Evolutionary conservation across 768 basidiomycete species (phyloP).

Genomic region (Crassisporium funariophilum): DNA sequence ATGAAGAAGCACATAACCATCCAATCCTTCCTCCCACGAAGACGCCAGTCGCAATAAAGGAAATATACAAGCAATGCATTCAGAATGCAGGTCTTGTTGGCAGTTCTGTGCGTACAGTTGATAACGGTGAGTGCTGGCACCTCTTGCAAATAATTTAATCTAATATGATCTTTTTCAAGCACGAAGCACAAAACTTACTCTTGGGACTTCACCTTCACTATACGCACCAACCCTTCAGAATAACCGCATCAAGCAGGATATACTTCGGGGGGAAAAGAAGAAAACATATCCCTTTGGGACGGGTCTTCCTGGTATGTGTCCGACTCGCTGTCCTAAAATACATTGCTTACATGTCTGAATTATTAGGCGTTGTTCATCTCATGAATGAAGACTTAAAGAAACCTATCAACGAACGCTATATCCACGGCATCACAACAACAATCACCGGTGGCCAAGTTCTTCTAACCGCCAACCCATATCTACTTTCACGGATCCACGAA

Average conservation of each 20-base stretch:
- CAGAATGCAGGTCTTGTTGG: slow-evolving; percentile 8
- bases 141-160: too few relatives aligned
- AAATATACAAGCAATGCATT: slow-evolving; percentile 8
- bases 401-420: slow-evolving; percentile 23
- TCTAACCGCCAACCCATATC: slow-evolving; percentile 17
- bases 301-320: neutral
- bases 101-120: slow-evolving; percentile 14
- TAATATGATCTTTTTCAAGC: too few relatives aligned
- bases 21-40: slow-evolving; percentile 18
- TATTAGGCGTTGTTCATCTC: slow-evolving; percentile 10
- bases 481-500: slow-evolving; percentile 16
- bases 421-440: slow-evolving; percentile 11
- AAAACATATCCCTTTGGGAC: neutral
- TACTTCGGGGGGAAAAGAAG: neutral
- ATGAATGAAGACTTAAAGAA: slow-evolving; percentile 26
- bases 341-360: slow-evolving; percentile 2
- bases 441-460: slow-evolving; percentile 17
- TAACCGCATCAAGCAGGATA: slow-evolving; percentile 2
- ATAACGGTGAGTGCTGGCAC: slow-evolving; percentile 20
- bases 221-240: slow-evolving; percentile 7
- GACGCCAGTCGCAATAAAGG: slow-evolving; percentile 3
- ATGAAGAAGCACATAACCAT: slow-evolving; percentile 17
- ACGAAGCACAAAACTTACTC: too few relatives aligned
- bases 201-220: neutral
- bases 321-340: neutral